Evolutionary conservation across 768 basidiomycete genomes (phyloP), one percentile per base, ranked within the genome.

Genomic region (Flagelloscypha sp.): DNA sequence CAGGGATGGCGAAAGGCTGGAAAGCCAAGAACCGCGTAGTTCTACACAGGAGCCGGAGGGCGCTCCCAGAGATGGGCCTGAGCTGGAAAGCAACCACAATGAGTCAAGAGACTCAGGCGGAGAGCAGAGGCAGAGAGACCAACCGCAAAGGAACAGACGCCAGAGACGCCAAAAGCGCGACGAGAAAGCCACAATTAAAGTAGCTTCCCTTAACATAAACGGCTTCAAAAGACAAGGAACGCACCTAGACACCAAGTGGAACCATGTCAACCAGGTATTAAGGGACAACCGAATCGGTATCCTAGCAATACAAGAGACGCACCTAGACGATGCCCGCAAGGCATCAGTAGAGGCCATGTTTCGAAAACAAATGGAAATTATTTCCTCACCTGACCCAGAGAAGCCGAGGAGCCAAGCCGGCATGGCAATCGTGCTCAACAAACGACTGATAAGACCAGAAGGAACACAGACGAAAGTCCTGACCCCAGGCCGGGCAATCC

Each of bases 231-330:
- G 42, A 24, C 12, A 27, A 30, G 5, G 2, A 24, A 2, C 30
- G 24, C 1, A 38, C 35, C 10, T 19, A 3, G 15, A 17, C 27
- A 2, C 27, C n/a, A 55, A 55, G 38, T 55, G 50, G 45, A n/a
- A 21, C 15, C 21, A 30, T 4, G 25, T 55, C 5, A 39, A 46
- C 22, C 36, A 27, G 9, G 21, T 41, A 0, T 20, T 55, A 4
- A 17, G 32, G 7, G 37, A 49, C 4, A 3, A 51, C 1, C 27
- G 40, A 7, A 41, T 55, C 0, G 42, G 33, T 2, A 30, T 53
- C 7, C 35, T 55, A 7, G 43, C 40, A 0, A 11, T 55, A 1
- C 48, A 51, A 15, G 9, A 27, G n/a, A 29, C 8, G 30, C 19
- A 31, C 30, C 30, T 31, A 8, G 12, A 31, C 15, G 17, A 31